phyloP scores from a whole-genome alignment of 2,329 filamentous ascomycete species.

The Tolypocladium pustulatum region DNA sequence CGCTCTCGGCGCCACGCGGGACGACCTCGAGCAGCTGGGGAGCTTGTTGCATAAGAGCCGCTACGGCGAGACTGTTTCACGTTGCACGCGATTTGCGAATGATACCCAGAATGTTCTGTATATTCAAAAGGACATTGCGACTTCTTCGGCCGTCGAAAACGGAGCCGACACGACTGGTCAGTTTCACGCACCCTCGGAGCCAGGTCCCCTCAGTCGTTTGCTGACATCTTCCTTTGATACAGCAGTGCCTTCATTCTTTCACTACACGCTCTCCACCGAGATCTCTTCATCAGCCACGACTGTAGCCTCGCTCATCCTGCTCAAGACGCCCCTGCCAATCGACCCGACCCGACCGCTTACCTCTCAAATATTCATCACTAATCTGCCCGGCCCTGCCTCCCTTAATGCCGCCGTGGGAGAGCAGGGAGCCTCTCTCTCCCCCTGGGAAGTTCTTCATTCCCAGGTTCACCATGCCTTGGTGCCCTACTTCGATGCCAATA shows the following conservation, averaged over 20 bases:
- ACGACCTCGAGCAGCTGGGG: constrained; percentile 69
- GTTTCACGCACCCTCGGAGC: constrained; percentile 7
- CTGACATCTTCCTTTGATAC: constrained; percentile 3
- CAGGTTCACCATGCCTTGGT: constrained; percentile 84
- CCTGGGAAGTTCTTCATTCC: constrained; percentile 87
- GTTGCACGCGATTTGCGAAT: constrained; percentile 80
- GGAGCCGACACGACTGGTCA: constrained; percentile 34
- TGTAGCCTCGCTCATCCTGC: constrained; percentile 73
- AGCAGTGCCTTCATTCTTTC: constrained; percentile 44
- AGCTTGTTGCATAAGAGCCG: constrained; percentile 69
- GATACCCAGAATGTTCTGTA: constrained; percentile 85
- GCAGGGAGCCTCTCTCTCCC: constrained; percentile 64
- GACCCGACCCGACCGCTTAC: constrained; percentile 73
- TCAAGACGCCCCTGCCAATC: constrained; percentile 83
- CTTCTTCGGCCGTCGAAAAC: constrained; percentile 40
- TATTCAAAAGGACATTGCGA: constrained; percentile 70
- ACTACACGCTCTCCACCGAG: constrained; percentile 73
- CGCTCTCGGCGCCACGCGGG: constrained; percentile 62
- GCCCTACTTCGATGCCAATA: constrained; percentile 95
- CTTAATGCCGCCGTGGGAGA: constrained; percentile 56
- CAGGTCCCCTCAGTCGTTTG: background rate
- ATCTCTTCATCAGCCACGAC: constrained; percentile 73
- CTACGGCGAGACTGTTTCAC: constrained; percentile 70
- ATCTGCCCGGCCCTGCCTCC: constrained; percentile 72
- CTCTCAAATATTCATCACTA: constrained; percentile 86